Base-by-base conservation (phyloP, 805 yeast genomes). In the Lipomyces yamanashiensis region DNA sequence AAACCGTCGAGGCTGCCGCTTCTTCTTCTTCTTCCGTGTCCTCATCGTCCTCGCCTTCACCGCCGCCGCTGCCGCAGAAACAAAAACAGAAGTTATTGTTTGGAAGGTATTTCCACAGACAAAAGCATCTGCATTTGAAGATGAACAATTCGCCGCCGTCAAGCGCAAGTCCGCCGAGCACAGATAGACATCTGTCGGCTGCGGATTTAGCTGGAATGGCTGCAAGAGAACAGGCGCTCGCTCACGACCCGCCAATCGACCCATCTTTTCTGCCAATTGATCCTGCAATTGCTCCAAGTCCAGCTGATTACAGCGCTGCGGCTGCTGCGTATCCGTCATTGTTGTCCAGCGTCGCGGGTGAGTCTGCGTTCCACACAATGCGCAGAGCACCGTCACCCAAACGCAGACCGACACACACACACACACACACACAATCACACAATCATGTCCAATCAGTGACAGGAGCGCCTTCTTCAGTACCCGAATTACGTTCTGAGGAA, bases 1-100 rank as follows among this genome's bases (percentile, higher is more conserved):
- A 76, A 58, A 67, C 76, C 41, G 73, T 74, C 48, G 78, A 75
- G 53, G 77, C 76, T 43, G 48, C 57, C 39, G 40, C 62, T 37
- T 61, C 64, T 15, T 53, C 65, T 15, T 53, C 65, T 17, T 44
- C 66, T 4, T 51, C 60, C 19, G 34, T 55, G 47, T 40, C 60
- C 56, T 44, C 65, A 37, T 33, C 54, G 13, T 56, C 62, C 40
- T 39, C 67, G 9, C 43, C 60, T 28, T 63, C 64, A 39, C 58
- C 45, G 55, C 55, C 45, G 44, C 34, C 43, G 54, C 41, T 52
- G 15, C 23, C 43, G 43, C 56, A 41, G 45, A 19, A 58, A 51
- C 56, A 57, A 57, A 36, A 51, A 34, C 54, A 53, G 48, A 40
- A 41, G 48, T 45, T 51, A 34, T 52, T 52, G 61, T 37, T 54